Percentiles rank a stretch among this genome's conserved stretches.
These are phyloP conservation scores for Bryoerythrophyllum caledonicum DNA, from an alignment of 225 moss, liverwort and hornwort genomes.

Conservation along the genomic window DNA sequence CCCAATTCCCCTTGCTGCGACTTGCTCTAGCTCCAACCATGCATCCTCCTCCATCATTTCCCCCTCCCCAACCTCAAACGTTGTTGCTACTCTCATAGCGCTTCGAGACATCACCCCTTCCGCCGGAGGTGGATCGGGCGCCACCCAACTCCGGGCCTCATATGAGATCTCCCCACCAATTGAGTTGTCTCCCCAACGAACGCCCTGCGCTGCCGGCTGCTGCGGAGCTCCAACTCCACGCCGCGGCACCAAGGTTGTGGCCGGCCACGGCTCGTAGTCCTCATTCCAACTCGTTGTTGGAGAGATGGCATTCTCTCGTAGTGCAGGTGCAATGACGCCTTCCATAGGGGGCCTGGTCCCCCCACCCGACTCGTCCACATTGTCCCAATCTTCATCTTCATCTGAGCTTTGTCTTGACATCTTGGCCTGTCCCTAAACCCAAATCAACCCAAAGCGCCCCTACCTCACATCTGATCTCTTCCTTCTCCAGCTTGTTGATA, in stretches of 20 bases:
- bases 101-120: constrained; percentile 19
- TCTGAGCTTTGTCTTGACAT: constrained; percentile 16
- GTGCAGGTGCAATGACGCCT: constrained; percentile 26
- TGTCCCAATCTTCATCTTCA: constrained; percentile 52
- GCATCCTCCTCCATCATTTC: not conserved
- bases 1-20: constrained; percentile 22
- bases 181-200: constrained; percentile 26
- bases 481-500: not conserved
- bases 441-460: too few species aligned
- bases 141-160: too few species aligned
- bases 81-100: not conserved
- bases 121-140: constrained; percentile 11
- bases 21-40: not conserved
- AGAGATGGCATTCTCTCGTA: constrained; percentile 39
- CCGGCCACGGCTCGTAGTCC: constrained; percentile 44
- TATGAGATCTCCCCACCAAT: not conserved
- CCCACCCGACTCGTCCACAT: constrained; percentile 30
- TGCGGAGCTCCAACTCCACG: constrained; percentile 24
- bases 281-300: constrained; percentile 49
- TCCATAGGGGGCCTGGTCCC: not conserved
- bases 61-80: constrained; percentile 29
- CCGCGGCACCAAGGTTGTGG: not conserved
- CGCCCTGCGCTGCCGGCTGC: not conserved
- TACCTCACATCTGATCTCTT: too few species aligned
- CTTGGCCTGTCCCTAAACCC: not conserved